Base-by-base conservation (phyloP, 2,329 filamentous ascomycete genomes). In the Exophiala alcalophila region DNA sequence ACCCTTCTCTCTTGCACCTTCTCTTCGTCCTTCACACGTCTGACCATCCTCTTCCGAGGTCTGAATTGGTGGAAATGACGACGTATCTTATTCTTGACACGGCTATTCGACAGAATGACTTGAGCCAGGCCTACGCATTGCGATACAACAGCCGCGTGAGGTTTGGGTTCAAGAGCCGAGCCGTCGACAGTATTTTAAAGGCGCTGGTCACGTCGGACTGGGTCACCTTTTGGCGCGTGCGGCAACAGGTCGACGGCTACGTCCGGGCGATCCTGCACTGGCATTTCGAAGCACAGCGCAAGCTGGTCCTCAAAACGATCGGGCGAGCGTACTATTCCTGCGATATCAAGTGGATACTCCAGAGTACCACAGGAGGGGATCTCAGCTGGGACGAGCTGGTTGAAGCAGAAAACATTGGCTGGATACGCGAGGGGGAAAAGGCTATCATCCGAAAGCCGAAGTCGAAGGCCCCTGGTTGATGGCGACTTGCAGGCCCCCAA, bases 41-140 rank as follows among this genome's bases (percentile, higher is more conserved):
- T 0, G 64, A 72, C 2, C 77, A 81, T 35, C 81, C 82, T 3
- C 77, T 97, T 14, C 80, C 84, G 0, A 69, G 73, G 2, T 72
- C 83, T 4, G 89, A 95, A 59, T 66, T 88, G 3, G 78, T 82
- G 34, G 92, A 97, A 57, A 84, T 94, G 37, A 78, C 81, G 2
- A 78, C 80, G 21, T 94, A 95, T 58, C 74, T 88, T 18, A 80
- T 96, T 34, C 77, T 98, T 18, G 92, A 98, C 65, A 77, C 89
- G 27, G 89, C 89, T 4, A 97, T 92, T 61, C 81, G 92, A 16
- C 81, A 90, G 53, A 74, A 78, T 9, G 80, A 94, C 53, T 68
- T 94, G 18, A 73, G 77, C 2, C 80, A 83, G 40, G 92, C 91
- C 1, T 87, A 84, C 59, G 71, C 77, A 2, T 68, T 89, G 40